phyloP scores from a whole-genome alignment of 768 basidiomycete species.

The Pleurotus cornucopiae region DNA sequence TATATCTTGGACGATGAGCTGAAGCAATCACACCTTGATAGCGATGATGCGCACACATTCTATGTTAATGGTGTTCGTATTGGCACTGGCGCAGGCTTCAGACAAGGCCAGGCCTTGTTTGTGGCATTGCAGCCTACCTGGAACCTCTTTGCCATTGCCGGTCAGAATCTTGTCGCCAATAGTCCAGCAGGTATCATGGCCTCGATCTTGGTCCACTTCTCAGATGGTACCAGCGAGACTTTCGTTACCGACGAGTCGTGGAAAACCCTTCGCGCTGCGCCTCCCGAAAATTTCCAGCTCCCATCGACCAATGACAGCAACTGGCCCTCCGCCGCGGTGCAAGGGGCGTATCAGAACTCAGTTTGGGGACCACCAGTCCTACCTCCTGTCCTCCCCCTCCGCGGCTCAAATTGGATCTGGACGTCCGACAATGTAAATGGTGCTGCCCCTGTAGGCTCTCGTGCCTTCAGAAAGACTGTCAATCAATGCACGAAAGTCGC shows the following conservation, averaged over 20 bases:
- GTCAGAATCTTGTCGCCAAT: neutral
- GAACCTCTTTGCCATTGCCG: constrained; percentile 1
- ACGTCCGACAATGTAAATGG: neutral
- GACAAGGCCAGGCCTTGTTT: too few species aligned
- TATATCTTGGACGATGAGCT: neutral
- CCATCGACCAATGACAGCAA: constrained; percentile 17
- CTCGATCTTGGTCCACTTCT: neutral
- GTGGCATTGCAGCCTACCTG: neutral
- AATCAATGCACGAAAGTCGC: neutral
- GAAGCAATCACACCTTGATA: neutral
- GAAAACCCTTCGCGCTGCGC: neutral
- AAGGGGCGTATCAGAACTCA: constrained; percentile 16
- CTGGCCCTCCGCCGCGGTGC: constrained; percentile 17
- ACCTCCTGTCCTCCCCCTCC: neutral
- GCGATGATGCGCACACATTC: neutral
- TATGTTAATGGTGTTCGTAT: neutral
- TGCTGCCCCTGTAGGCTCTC: constrained; percentile 1
- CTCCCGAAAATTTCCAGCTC: constrained; percentile 12
- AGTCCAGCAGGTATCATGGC: neutral
- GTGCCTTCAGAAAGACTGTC: neutral
- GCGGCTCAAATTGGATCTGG: neutral
- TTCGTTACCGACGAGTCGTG: constrained; percentile 2
- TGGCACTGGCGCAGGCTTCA: too few species aligned
- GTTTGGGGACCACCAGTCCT: constrained; percentile 14
- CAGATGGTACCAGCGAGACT: neutral